Base-by-base conservation (phyloP, 495 filamentous ascomycete species). In the Tuber microsphaerosporum region DNA sequence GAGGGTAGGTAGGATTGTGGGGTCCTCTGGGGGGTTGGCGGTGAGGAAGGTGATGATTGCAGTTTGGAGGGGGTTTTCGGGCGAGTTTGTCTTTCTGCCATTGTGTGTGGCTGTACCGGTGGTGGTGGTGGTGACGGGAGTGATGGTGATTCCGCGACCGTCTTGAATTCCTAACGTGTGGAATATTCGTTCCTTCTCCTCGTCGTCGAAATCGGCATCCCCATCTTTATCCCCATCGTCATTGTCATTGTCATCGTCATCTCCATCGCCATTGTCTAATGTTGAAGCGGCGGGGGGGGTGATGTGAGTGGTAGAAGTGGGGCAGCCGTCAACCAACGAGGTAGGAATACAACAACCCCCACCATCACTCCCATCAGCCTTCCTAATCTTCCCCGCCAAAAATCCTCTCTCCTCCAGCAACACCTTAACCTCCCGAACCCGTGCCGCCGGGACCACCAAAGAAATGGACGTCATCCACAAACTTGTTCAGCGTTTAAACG, bases 381-480 rank as follows among this genome's bases (percentile, higher is more conserved):
- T 71, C 37, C 46, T 65, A 42, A 74, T 76, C 69, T 43, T 71
- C 37, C 65, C 56, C 70, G 75, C 79, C 6, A 75, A 82, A 37
- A 51, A 45, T 10, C 80, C 74, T 20, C 20, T 31, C 6, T 22
- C 26, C 69, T 77, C 72, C 6, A 82, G 65, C 51, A 65, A 56
- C n/a, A 72, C 77, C 48, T 82, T 82, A 17, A 77, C 80, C 34
- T 48, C 73, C 43, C 82, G 79, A 34, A 80, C 80, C 31, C 73
- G 73, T 26, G 76, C 20, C 17, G 73, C 69, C 45, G 76, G 74
- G 26, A 78, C 80, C 2, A 74, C 17, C 17, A 82, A 73, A 39
- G 45, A 61, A 2, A 80, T 69, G 20, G 69, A 41, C 42, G 43
- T 70, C 56, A 41, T 44, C 65, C 65, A 42, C 75, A 12, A 70